These are phyloP conservation scores for Rutstroemia sp. DNA, from an alignment of 2,329 filamentous ascomycete species.

Conservation along the genomic window DNA sequence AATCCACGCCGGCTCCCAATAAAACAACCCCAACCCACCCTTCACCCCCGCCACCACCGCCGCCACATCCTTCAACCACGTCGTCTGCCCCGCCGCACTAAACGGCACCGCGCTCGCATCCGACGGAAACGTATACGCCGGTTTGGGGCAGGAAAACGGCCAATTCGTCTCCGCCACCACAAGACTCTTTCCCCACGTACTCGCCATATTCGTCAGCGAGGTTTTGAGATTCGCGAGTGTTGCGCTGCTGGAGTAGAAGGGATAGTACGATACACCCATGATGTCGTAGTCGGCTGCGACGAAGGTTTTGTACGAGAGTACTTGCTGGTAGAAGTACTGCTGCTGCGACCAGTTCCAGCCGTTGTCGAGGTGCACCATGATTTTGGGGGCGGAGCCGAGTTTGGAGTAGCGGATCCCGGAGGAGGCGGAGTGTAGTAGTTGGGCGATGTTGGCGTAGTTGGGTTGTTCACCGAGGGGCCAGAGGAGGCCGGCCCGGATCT, in stretches of 20 bases:
- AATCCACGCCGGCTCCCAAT: slow-evolving; percentile 70
- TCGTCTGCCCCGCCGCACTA: slow-evolving; percentile 52
- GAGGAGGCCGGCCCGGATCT: slow-evolving; percentile 60
- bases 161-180: slow-evolving; percentile 67
- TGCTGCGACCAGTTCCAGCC: slow-evolving; percentile 66
- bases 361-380: slow-evolving; percentile 70
- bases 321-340: slow-evolving; percentile 50
- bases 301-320: slow-evolving; percentile 45
- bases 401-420: slow-evolving; percentile 57
- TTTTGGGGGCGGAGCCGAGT: slow-evolving; percentile 50
- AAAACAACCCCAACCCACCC: slow-evolving; percentile 55
- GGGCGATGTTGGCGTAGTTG: slow-evolving; percentile 52
- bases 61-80: slow-evolving; percentile 54
- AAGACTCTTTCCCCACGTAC: slow-evolving; percentile 55
- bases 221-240: slow-evolving; percentile 49
- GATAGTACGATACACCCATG: slow-evolving; percentile 68
- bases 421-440: slow-evolving; percentile 55
- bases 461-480: slow-evolving; percentile 54
- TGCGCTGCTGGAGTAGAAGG: slow-evolving; percentile 56
- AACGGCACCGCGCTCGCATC: slow-evolving; percentile 55
- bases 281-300: slow-evolving; percentile 54
- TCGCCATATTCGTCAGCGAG: slow-evolving; percentile 51
- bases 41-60: slow-evolving; percentile 44
- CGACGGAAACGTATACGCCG: slow-evolving; percentile 49
- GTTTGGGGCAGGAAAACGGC: slow-evolving; percentile 56